Conservation (phyloP, 495 filamentous ascomycete genomes). For the Penicillium tannophilum region DNA sequence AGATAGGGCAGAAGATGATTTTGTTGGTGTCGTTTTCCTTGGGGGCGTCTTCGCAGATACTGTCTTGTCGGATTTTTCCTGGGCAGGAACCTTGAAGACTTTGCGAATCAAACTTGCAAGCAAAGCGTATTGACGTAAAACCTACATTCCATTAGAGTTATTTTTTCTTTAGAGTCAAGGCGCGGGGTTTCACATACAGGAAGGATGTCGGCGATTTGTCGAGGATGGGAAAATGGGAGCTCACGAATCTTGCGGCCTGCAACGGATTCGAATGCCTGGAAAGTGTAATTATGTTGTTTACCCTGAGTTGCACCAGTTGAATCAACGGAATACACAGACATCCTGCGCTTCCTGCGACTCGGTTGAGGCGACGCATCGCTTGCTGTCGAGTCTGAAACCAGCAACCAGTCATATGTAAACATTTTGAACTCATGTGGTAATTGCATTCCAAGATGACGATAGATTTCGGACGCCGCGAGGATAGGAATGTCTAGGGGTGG, state of each 20-base stretch:
- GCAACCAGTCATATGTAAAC: conserved; percentile 66
- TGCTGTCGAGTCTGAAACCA: conserved; percentile 54
- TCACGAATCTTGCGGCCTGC: conserved; percentile 68
- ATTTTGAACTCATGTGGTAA: conserved; percentile 56
- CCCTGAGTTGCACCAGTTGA: conserved; percentile 40
- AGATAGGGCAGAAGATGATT: background rate
- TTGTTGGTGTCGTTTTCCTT: conserved; percentile 3
- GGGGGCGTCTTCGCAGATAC: background rate
- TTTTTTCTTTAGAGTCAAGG: background rate
- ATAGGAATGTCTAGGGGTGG: conserved; percentile 79
- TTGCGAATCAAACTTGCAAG: conserved; percentile 64
- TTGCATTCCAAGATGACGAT: conserved; percentile 59
- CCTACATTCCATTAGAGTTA: conserved; percentile 27
- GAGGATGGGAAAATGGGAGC: conserved; percentile 83
- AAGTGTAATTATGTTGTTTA: conserved; percentile 64
- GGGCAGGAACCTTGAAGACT: conserved; percentile 48
- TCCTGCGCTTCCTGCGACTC: conserved; percentile 35
- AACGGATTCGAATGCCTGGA: conserved; percentile 70
- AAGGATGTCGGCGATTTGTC: conserved; percentile 76
- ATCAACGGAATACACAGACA: conserved; percentile 37
- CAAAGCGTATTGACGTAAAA: conserved; percentile 75
- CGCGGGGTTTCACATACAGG: conserved; percentile 46
- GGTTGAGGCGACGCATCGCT: conserved; percentile 26
- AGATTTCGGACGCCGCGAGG: conserved; percentile 65
- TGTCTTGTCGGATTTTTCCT: conserved; percentile 16